phyloP scores from a whole-genome alignment of 2,329 filamentous ascomycete species.

The Herpomyces periplanetae region DNA sequence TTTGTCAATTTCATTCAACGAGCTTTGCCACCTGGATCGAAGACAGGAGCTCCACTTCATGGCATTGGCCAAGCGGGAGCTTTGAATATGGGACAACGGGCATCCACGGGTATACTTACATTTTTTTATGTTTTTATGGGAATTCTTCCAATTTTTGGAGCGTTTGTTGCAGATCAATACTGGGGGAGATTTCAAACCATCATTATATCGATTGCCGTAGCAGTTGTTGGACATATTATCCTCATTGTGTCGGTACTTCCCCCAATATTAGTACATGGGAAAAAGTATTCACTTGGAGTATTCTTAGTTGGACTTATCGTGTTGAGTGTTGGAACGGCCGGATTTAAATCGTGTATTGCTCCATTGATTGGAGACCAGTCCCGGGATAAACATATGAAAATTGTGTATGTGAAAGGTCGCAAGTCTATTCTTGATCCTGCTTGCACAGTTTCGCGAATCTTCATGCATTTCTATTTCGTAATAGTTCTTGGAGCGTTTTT shows the following conservation, averaged over 20 bases:
- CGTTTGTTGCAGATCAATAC: conserved; percentile 23
- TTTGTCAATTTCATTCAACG: conserved; percentile 24
- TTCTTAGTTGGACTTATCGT: conserved; percentile 23
- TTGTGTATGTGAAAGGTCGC: conserved; percentile 21
- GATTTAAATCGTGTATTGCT: conserved; percentile 45
- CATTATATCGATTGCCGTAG: conserved; percentile 19
- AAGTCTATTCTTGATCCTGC: conserved; percentile 29
- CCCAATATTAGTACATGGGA: conserved; percentile 15
- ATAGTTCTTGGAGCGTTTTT: conserved; percentile 26
- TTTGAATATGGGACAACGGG: conserved; percentile 14
- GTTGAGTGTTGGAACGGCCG: conserved; percentile 33
- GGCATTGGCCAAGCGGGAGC: conserved; percentile 13
- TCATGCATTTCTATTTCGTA: conserved; percentile 27
- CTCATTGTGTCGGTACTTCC: conserved; percentile 24
- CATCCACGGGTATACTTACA: conserved; percentile 14
- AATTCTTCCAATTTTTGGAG: conserved; percentile 16
- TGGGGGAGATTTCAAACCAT: conserved; percentile 29
- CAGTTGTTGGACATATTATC: conserved; percentile 23
- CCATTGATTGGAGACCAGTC: conserved; percentile 31
- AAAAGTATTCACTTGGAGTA: conserved; percentile 18
- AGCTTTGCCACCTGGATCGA: conserved; percentile 14
- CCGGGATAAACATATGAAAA: conserved; percentile 15
- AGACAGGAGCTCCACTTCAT: conserved; percentile 14
- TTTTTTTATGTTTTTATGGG: too few relatives aligned
- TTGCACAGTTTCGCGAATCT: conserved; percentile 24